phyloP scores from a whole-genome alignment of 768 basidiomycete species.

The Boletus reticulatus region DNA sequence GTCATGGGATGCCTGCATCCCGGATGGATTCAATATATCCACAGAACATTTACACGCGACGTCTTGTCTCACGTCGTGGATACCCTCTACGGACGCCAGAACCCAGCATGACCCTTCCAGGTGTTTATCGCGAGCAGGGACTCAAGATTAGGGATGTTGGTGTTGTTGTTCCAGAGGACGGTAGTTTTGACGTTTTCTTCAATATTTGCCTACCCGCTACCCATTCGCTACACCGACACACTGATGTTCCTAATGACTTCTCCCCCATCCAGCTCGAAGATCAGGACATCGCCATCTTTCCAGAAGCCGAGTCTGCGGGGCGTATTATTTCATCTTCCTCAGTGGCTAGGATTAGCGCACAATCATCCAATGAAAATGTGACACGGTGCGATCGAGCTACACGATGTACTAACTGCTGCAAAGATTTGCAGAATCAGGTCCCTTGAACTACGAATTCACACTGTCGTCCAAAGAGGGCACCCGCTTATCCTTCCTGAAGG shows the following conservation, averaged over 20 bases:
- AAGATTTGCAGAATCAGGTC: neutral
- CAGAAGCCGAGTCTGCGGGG: neutral
- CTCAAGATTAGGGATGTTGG: neutral
- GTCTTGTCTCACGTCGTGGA: constrained; percentile 1
- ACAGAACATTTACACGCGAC: neutral
- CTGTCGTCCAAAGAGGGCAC: neutral
- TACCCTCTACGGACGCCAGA: constrained; percentile 1
- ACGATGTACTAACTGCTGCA: neutral
- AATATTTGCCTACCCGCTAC: neutral
- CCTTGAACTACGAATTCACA: neutral
- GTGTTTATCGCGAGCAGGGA: neutral
- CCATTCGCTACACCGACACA: neutral
- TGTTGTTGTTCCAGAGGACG: neutral
- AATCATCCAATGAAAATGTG: neutral
- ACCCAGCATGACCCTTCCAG: neutral
- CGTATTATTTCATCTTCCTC: neutral
- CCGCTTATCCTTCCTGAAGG: neutral
- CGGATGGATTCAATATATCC: neutral
- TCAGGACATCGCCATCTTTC: neutral
- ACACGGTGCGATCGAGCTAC: neutral
- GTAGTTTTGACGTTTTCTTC: neutral
- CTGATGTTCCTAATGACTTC: neutral
- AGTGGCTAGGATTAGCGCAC: neutral
- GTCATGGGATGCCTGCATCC: no score
- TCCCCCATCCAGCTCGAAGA: neutral